phyloP scores from a whole-genome alignment of 352 stramenopile species.

The Globisporangium perplexum region DNA sequence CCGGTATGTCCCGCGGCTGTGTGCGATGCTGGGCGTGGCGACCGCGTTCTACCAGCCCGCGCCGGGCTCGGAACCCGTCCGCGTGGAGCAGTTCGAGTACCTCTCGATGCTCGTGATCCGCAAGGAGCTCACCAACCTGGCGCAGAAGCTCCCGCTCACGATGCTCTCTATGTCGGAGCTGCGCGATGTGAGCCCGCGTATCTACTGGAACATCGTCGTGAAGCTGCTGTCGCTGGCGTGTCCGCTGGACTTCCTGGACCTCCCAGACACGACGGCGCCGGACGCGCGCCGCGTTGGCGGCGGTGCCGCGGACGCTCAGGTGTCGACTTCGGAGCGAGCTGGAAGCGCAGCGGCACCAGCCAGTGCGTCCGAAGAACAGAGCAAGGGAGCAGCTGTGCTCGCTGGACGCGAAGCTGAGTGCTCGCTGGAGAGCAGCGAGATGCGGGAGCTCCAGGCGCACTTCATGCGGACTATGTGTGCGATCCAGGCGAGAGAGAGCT shows the following conservation, averaged over 20 bases:
- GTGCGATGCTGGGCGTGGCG: constrained; percentile 30
- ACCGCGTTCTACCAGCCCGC: constrained; percentile 18
- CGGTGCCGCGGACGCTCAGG: no score
- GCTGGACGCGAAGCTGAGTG: neutral
- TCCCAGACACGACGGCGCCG: constrained; percentile 26
- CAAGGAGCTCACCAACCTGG: constrained; percentile 35
- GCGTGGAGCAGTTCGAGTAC: constrained; percentile 38
- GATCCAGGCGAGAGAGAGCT: neutral
- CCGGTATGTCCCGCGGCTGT: constrained; percentile 29
- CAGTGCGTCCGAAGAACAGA: neutral
- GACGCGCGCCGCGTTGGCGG: no score
- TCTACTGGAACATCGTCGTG: constrained; percentile 60
- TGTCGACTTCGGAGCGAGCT: no score
- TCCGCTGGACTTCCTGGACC: constrained; percentile 37
- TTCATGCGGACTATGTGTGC: constrained; percentile 1
- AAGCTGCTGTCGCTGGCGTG: constrained; percentile 39
- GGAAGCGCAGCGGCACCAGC: neutral
- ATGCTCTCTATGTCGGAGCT: constrained; percentile 32
- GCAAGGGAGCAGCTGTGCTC: neutral
- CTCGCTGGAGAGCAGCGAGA: neutral
- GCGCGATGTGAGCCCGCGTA: constrained; percentile 25
- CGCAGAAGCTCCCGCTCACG: constrained; percentile 30
- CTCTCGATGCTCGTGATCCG: constrained; percentile 36
- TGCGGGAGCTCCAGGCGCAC: neutral
- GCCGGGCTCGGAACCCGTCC: neutral